Conservation (phyloP, 371 early-diverging fungal species). For the Polyrhizophydium stewartii region DNA sequence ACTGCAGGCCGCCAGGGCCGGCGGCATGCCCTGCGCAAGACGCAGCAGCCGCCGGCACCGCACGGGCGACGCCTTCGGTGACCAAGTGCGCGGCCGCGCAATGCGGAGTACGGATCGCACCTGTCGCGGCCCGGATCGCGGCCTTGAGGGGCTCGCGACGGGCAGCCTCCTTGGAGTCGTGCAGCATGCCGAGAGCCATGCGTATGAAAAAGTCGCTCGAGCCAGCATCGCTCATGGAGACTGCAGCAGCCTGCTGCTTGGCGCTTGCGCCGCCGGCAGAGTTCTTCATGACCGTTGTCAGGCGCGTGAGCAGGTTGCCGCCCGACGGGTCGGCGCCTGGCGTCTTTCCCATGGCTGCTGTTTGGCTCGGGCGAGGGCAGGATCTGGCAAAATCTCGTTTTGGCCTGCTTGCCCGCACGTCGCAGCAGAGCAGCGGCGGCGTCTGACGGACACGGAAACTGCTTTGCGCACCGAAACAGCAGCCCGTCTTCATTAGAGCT, state of each 20-base stretch:
- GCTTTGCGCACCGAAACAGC: not conserved
- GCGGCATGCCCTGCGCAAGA: too few relatives aligned
- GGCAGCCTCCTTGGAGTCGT: constrained; percentile 12
- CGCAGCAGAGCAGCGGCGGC: too few relatives aligned
- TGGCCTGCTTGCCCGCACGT: too few relatives aligned
- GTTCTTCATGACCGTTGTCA: not conserved
- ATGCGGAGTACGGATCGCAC: not conserved
- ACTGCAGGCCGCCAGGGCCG: too few relatives aligned
- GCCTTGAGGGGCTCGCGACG: constrained; percentile 5
- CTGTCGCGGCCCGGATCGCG: constrained; percentile 2
- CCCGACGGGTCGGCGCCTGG: not conserved
- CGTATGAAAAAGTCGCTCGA: constrained; percentile 23
- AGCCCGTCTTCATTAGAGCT: constrained; percentile 9
- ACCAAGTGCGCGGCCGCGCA: too few relatives aligned
- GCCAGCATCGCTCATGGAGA: constrained; percentile 5
- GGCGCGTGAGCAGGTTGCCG: not conserved
- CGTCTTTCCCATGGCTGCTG: not conserved
- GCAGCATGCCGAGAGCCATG: constrained; percentile 20
- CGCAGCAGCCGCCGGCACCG: too few relatives aligned
- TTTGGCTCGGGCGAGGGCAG: too few relatives aligned
- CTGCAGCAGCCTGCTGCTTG: not conserved
- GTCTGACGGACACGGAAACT: too few relatives aligned
- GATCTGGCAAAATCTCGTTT: too few relatives aligned
- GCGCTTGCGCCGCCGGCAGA: not conserved
- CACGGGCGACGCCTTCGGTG: too few relatives aligned